Base-by-base conservation (phyloP, 768 basidiomycete genomes). In the Psilocybe tampanensis region DNA sequence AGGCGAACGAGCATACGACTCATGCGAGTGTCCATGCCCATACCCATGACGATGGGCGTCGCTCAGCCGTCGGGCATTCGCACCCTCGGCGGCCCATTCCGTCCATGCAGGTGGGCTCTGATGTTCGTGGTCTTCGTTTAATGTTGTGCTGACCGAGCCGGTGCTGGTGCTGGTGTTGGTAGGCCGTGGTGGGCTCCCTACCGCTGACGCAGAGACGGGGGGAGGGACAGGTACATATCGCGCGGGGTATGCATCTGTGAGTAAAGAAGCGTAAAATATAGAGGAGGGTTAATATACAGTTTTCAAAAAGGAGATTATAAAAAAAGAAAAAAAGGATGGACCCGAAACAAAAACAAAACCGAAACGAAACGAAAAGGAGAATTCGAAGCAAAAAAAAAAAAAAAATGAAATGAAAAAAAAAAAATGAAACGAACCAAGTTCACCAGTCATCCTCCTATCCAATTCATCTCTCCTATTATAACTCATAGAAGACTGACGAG, bases 401-500 rank as follows among this genome's bases (percentile, higher is more conserved):
- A 41, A 24, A 18, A 26, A 15, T 1, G 49, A 18, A 26, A 13
- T 24, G 19, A n/a, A 33, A 23, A 21, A 44, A 39, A 55, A 17
- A 45, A 2, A 12, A 43, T 21, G 21, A 45, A 55, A 55, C 34
- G 17, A 11, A 55, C 26, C 42, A 13, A 43, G 15, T 47, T 51
- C 42, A 34, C 2, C 42, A 55, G 54, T 39, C 44, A 54, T 47
- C 47, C 63, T 54, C 23, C 64, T 57, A 5, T 66, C 64, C 23
- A 56, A 42, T 22, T 66, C 65, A 8, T 66, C 62, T 23, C 55
- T 56, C 49, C 56, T 58, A 29, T 9, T 29, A 9, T 58, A 58
- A 47, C 62, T n/a, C n/a, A n/a, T 62, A 7, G 63, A 64, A 8
- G 56, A 44, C 41, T 60, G 65, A n/a, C 63, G 59, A 7, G 52